Conservation (phyloP, 2,329 filamentous ascomycete species). For the Fusarium chaquense region DNA sequence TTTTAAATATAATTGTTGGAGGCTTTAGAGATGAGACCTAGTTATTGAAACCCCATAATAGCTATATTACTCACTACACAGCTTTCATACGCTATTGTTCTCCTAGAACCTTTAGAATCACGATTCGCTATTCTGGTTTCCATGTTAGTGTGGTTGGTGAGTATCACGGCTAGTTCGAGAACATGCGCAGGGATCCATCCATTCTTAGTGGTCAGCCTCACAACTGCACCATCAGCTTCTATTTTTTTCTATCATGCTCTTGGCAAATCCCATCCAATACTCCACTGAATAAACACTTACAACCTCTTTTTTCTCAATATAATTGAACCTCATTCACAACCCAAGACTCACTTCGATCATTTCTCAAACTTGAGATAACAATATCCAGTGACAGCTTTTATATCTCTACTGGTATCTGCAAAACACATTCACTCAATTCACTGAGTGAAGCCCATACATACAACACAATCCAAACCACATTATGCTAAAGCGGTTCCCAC, state of each 20-base stretch:
- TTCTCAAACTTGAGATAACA: background rate
- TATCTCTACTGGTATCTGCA: background rate
- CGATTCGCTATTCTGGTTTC: background rate
- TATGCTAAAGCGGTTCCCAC: constrained; percentile 36
- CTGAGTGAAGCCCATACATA: constrained; percentile 16
- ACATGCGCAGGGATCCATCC: constrained; percentile 10
- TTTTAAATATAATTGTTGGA: background rate
- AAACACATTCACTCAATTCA: background rate
- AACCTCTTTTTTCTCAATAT: background rate
- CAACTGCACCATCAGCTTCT: constrained; percentile 19
- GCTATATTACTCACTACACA: background rate
- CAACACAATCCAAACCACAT: constrained; percentile 2
- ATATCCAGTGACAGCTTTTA: background rate
- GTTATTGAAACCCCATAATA: background rate
- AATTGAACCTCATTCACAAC: background rate
- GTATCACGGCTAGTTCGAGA: constrained; percentile 17
- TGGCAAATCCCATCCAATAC: background rate
- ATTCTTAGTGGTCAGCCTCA: constrained; percentile 28
- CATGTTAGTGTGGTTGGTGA: background rate
- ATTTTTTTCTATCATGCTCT: constrained; percentile 29
- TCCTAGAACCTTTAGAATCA: background rate
- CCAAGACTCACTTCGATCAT: background rate
- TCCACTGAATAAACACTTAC: background rate
- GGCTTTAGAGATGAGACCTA: background rate
- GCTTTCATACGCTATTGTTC: background rate